A percentile compares a stretch with the other conserved stretches of the same genome.
These are phyloP conservation scores for Sungouiozyma ichnusensis DNA, from an alignment of 805 yeast genomes.

Conservation along the genomic window DNA sequence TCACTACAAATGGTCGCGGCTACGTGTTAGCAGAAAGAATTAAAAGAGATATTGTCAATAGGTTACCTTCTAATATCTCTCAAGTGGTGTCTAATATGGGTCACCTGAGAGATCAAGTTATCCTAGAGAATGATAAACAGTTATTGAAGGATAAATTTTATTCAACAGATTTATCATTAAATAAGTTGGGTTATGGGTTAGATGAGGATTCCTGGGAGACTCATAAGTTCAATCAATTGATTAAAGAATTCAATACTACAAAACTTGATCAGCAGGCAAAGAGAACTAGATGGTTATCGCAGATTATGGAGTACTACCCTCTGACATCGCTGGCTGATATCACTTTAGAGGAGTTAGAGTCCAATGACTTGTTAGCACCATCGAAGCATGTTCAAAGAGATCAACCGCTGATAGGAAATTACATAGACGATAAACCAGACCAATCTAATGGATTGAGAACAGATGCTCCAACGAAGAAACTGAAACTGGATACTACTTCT, in stretches of 20 bases:
- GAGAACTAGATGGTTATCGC: slow-evolving; percentile 77
- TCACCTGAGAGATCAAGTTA: slow-evolving; percentile 44
- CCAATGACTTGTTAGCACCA: neutral
- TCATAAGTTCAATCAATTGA: slow-evolving; percentile 47
- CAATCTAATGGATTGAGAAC: too few species aligned
- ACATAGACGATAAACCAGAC: too few species aligned
- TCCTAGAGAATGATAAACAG: slow-evolving; percentile 31
- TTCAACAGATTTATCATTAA: slow-evolving; percentile 7
- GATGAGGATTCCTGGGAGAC: slow-evolving; percentile 65
- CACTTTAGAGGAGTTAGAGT: slow-evolving; percentile 34
- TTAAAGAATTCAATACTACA: slow-evolving; percentile 47
- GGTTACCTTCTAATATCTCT: slow-evolving; percentile 62
- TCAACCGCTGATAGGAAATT: neutral
- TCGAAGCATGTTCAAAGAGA: neutral
- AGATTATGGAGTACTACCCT: slow-evolving; percentile 86
- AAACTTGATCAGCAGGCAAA: slow-evolving; percentile 42
- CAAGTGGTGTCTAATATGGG: slow-evolving; percentile 64
- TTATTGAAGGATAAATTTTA: slow-evolving; percentile 19
- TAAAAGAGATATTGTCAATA: slow-evolving; percentile 57
- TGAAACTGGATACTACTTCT: neutral
- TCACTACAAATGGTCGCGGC: slow-evolving; percentile 82
- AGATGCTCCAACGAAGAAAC: neutral
- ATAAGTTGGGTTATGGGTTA: slow-evolving; percentile 30
- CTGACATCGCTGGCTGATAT: slow-evolving; percentile 50
- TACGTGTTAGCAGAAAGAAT: slow-evolving; percentile 76